Conservation (phyloP, 2,329 filamentous ascomycete species). For the Aureobasidium subglaciale region DNA sequence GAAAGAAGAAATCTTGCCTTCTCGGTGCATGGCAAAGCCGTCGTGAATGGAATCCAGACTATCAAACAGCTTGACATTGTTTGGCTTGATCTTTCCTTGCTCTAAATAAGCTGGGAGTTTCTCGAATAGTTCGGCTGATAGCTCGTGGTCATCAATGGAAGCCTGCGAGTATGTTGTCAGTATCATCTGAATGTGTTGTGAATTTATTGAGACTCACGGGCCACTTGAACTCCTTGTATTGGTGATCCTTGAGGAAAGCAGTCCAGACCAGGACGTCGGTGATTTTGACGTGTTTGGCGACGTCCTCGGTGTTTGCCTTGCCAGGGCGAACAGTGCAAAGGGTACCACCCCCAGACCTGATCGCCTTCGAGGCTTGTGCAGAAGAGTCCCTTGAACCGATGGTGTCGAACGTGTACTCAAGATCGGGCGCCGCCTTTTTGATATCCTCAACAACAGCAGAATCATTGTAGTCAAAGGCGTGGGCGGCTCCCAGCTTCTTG, state of each 20-base stretch:
- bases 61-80: neutral
- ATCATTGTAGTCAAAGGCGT: constrained; percentile 46
- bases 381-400: constrained; percentile 5
- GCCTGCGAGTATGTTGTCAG: neutral
- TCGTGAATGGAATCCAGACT: neutral
- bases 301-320: constrained; percentile 2
- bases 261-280: constrained; percentile 6
- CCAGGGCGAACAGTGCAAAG: constrained; percentile 4
- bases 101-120: constrained; percentile 1
- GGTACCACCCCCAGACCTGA: neutral
- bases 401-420: constrained; percentile 41
- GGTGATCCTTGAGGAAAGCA: constrained; percentile 2
- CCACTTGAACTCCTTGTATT: constrained; percentile 1
- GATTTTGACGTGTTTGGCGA: neutral
- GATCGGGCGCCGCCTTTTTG: constrained; percentile 37
- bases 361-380: neutral
- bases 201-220: neutral
- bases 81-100: neutral
- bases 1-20: constrained; percentile 40
- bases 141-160: constrained; percentile 1
- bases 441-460: constrained; percentile 40
- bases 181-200: neutral
- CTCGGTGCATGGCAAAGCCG: constrained; percentile 26
- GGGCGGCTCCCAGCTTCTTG: constrained; percentile 40
- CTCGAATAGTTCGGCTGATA: neutral